Base-by-base conservation (phyloP, 352 stramenopile genomes). In the Globisporangium radiosum region DNA sequence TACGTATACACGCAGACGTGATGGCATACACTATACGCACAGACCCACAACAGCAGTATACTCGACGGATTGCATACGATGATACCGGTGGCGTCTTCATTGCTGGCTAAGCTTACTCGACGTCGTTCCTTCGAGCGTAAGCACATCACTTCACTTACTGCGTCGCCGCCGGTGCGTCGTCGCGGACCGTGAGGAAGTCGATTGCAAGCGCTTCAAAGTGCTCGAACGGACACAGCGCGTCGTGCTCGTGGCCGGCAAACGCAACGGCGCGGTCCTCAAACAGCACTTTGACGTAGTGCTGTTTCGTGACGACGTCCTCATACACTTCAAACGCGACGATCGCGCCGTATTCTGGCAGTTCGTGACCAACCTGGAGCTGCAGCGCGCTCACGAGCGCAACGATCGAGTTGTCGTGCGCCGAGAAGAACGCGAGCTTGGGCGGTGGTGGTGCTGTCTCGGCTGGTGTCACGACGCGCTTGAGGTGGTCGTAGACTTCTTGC, bases 381-480 rank as follows among this genome's bases (percentile, higher is more conserved):
- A 94, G 59, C 48, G 82, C 80, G 33, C 75, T 76, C 62, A 90
- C 56, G 58, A 92, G 73, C 25, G 80, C 81, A 13, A 94, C 79
- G 66, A 94, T 87, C 47, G 85, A 90, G 64, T 92, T 92, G 69
- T 94, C 81, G 56, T 94, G 85, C 1, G 82, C 82, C 17, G 85
- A 94, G 68, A 91, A 91, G 66, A 94, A 88, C 37, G 82, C 73
- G n/a, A 94, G 59, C 51, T 84, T 85, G 38, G 72, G 67, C 25
- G 25, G 25, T 33, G 25, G 25, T 33, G 25, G 25, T 42, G 55
- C 33, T 15, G 62, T 52, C 33, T n/a, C 17, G 19, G 19, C 10
- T 13, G 36, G 36, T 9, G 40, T 45, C 19, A 87, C 70, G 47
- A 88, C 68, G 15, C 57, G 55, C 60, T 83, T 76, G 1, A 89